Conservation (phyloP, 2,329 filamentous ascomycete genomes). For the Curvularia hawaiiensis region DNA sequence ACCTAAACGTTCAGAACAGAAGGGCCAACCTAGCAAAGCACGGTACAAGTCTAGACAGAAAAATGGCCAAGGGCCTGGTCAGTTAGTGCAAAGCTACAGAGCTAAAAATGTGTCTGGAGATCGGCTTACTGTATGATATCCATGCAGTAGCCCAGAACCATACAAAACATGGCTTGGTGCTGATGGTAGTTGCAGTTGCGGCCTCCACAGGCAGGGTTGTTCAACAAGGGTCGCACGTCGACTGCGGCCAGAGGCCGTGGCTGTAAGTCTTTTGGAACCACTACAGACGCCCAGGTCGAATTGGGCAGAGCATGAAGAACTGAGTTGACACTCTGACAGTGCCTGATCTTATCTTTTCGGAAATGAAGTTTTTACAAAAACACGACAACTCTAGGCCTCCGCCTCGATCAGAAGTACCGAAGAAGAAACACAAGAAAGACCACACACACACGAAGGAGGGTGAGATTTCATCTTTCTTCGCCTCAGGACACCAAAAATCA, state of each 20-base stretch:
- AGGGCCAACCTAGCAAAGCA: constrained; percentile 39
- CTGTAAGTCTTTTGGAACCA: constrained; percentile 37
- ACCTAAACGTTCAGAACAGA: constrained; percentile 22
- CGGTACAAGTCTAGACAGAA: constrained; percentile 45
- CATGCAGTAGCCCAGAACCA: constrained; percentile 4
- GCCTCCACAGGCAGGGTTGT: constrained; percentile 51
- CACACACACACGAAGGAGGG: constrained; percentile 42
- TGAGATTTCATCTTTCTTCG: constrained; percentile 55
- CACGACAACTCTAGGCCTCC: constrained; percentile 35
- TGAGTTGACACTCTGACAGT: constrained; percentile 45
- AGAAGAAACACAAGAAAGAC: constrained; percentile 43
- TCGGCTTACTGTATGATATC: constrained; percentile 53
- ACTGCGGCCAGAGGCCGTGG: constrained; percentile 51
- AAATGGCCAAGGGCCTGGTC: constrained; percentile 42
- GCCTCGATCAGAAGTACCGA: constrained; percentile 26
- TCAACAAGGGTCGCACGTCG: constrained; percentile 57
- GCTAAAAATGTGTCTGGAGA: constrained; percentile 52
- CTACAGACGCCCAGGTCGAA: constrained; percentile 1
- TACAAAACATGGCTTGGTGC: constrained; percentile 11
- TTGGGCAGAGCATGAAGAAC: background rate
- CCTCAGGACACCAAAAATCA: constrained; percentile 33
- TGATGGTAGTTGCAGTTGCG: constrained; percentile 50
- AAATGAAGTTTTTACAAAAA: constrained; percentile 56
- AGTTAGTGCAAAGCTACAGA: constrained; percentile 51
- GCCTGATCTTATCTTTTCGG: constrained; percentile 58